phyloP scores from a whole-genome alignment of 768 basidiomycete genomes.

The Auriscalpium microsporum region DNA sequence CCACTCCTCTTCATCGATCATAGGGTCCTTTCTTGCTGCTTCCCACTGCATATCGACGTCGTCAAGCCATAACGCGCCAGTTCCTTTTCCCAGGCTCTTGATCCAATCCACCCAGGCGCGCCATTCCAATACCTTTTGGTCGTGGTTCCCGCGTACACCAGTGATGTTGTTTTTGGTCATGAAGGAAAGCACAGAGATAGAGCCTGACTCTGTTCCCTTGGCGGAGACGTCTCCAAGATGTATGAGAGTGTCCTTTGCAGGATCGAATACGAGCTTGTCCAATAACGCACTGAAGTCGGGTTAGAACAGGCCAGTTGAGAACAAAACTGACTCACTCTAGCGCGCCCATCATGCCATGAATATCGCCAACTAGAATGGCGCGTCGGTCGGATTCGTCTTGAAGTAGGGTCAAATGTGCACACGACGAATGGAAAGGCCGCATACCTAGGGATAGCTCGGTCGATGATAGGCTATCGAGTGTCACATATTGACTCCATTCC shows the following conservation, averaged over 20 bases:
- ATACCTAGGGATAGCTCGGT: constrained; percentile 50
- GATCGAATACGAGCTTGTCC: constrained; percentile 48
- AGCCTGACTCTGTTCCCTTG: constrained; percentile 55
- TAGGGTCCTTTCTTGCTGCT: constrained; percentile 19
- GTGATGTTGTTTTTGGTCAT: constrained; percentile 55
- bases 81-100: constrained; percentile 31
- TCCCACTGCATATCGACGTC: constrained; percentile 39
- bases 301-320: neutral
- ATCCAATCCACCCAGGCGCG: constrained; percentile 82
- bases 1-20: constrained; percentile 34
- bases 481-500: neutral
- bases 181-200: constrained; percentile 54
- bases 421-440: neutral
- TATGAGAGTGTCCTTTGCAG: constrained; percentile 57
- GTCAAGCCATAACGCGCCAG: constrained; percentile 42
- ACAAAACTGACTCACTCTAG: constrained; percentile 43
- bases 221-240: constrained; percentile 79
- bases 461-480: constrained; percentile 29
- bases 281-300: constrained; percentile 50
- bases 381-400: constrained; percentile 46
- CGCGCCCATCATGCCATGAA: constrained; percentile 73
- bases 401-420: neutral
- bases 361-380: constrained; percentile 75
- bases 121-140: constrained; percentile 90
- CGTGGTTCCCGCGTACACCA: constrained; percentile 92